Percentiles rank a stretch among this genome's conserved stretches.
Evolutionary conservation across 2,329 filamentous ascomycete species (phyloP).

Genomic region (Malbranchea zuffiana): DNA sequence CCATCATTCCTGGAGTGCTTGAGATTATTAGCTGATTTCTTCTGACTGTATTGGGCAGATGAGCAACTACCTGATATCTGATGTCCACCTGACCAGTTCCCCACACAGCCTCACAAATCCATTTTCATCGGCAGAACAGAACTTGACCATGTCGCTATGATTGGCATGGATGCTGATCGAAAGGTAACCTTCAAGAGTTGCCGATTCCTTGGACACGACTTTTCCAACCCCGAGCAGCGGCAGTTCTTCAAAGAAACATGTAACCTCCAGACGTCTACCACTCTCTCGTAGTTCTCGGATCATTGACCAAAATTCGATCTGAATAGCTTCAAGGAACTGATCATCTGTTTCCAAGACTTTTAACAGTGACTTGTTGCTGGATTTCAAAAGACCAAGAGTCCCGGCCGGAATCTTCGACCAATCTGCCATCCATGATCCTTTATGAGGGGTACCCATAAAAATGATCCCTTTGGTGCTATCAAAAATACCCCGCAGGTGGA

Average conservation of each 20-base stretch:
- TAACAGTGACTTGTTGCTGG: slow-evolving; percentile 10
- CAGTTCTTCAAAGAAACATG: slow-evolving; percentile 7
- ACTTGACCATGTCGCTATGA: slow-evolving; percentile 7
- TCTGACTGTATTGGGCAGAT: too few species aligned
- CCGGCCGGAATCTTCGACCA: too few species aligned
- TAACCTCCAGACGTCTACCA: slow-evolving; percentile 1
- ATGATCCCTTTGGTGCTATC: too few species aligned
- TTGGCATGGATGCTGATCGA: slow-evolving; percentile 2
- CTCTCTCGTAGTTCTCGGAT: slow-evolving; percentile 1
- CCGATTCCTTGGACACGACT: slow-evolving; percentile 3
- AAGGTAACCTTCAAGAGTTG: slow-evolving; percentile 3
- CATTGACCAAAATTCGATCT: not conserved
- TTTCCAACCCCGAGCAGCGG: not conserved
- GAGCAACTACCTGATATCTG: not conserved
- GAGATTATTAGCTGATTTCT: too few species aligned
- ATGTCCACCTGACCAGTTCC: slow-evolving; percentile 1
- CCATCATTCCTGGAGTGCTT: too few species aligned
- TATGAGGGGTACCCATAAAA: too few species aligned
- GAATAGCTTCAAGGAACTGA: slow-evolving; percentile 1
- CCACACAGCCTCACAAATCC: not conserved
- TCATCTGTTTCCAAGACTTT: not conserved
- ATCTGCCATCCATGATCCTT: too few species aligned
- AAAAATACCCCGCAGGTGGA: too few species aligned
- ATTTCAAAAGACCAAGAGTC: slow-evolving; percentile 15
- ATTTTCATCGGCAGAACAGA: not conserved